These are phyloP conservation scores for Fistulina hepatica DNA, from an alignment of 1,284 basidiomycete species.

Conservation along the genomic window DNA sequence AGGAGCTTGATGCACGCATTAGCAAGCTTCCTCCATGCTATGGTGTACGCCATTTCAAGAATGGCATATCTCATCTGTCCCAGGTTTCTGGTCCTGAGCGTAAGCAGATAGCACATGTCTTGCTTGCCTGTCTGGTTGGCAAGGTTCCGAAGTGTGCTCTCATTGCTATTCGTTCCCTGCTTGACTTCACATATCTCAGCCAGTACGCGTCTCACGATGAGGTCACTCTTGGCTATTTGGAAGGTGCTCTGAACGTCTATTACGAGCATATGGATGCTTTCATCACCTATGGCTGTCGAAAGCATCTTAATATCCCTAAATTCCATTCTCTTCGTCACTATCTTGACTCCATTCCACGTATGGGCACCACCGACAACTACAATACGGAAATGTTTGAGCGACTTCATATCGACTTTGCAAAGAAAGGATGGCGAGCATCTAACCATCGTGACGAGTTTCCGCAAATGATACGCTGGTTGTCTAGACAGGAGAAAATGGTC, in stretches of 20 bases:
- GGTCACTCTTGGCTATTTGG: constrained; percentile 17
- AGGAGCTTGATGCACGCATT: constrained; percentile 24
- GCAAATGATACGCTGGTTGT: constrained; percentile 20
- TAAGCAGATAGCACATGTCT: constrained; percentile 23
- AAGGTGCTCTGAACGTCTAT: constrained; percentile 16
- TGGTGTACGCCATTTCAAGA: constrained; percentile 23
- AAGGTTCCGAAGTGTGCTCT: constrained; percentile 3
- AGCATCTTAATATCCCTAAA: constrained; percentile 30
- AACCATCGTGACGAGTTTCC: constrained; percentile 18
- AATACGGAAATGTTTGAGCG: constrained; percentile 23
- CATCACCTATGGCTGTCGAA: constrained; percentile 9
- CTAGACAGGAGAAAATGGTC: constrained; percentile 15
- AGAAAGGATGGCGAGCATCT: constrained; percentile 16
- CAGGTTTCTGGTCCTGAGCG: constrained; percentile 22
- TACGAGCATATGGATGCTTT: constrained; percentile 24
- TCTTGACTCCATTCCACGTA: constrained; percentile 16
- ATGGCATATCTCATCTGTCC: constrained; percentile 26
- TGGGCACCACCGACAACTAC: constrained; percentile 23
- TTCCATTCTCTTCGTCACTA: constrained; percentile 27
- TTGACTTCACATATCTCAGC: constrained; percentile 20
- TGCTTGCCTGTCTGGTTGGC: constrained; percentile 16
- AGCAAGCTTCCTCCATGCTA: constrained; percentile 22
- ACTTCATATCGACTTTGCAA: constrained; percentile 19
- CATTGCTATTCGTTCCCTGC: constrained; percentile 14
- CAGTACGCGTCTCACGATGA: constrained; percentile 20